These are phyloP conservation scores for Suhomyces bokatorum DNA, from an alignment of 1,139 yeast species.

Conservation along the genomic window DNA sequence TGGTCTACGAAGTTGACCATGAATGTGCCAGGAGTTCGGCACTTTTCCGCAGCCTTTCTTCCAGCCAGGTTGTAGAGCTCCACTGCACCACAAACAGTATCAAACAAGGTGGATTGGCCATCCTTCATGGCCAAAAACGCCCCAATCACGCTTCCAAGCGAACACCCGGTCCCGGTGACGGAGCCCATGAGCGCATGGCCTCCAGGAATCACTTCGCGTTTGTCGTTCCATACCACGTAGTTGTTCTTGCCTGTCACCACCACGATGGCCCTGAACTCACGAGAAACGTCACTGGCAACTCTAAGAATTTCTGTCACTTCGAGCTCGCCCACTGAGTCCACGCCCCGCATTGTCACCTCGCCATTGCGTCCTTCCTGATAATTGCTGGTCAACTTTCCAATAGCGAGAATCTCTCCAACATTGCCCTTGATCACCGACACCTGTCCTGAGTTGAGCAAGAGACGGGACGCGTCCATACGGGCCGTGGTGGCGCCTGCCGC, in stretches of 20 bases:
- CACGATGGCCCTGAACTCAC: slow-evolving; percentile 58
- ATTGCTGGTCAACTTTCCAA: slow-evolving; percentile 34
- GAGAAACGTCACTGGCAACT: slow-evolving; percentile 56
- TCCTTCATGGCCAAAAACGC: slow-evolving; percentile 54
- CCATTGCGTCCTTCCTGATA: slow-evolving; percentile 37
- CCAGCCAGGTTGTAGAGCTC: slow-evolving; percentile 68
- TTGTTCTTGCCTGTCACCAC: slow-evolving; percentile 59
- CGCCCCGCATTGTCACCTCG: slow-evolving; percentile 65
- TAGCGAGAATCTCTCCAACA: slow-evolving; percentile 70
- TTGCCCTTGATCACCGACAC: slow-evolving; percentile 82
- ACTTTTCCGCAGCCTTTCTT: slow-evolving; percentile 42
- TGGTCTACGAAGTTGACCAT: slow-evolving; percentile 47
- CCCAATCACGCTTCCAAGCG: slow-evolving; percentile 74
- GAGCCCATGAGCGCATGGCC: slow-evolving; percentile 69
- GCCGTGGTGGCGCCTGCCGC: slow-evolving; percentile 82
- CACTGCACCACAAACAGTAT: slow-evolving; percentile 62
- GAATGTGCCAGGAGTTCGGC: slow-evolving; percentile 54
- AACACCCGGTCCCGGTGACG: slow-evolving; percentile 90
- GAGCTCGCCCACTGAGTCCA: slow-evolving; percentile 54
- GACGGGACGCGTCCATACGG: slow-evolving; percentile 50
- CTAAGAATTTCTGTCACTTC: slow-evolving; percentile 29
- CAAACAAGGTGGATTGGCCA: slow-evolving; percentile 32
- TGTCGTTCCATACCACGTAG: slow-evolving; percentile 26
- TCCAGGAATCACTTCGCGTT: slow-evolving; percentile 42
- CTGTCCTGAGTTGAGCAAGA: slow-evolving; percentile 57